Evolutionary conservation across 108 stramenopile genomes (phyloP), one percentile per base, ranked within the genome.

Genomic region (Skeletonema potamos): DNA sequence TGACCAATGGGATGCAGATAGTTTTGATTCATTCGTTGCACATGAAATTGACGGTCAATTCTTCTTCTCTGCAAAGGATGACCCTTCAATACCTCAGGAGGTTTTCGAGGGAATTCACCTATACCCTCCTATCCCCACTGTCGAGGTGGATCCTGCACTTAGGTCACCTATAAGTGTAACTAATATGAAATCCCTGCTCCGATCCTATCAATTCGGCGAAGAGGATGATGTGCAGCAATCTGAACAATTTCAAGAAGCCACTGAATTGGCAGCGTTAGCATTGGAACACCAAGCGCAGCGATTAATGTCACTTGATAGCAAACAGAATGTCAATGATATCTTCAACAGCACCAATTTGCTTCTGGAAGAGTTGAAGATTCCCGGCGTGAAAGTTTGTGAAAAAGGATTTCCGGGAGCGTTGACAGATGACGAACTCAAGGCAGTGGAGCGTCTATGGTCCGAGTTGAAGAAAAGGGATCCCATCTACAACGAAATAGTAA

Each of bases 331-430:
- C 5, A 33, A 62, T 27, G 37, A 62, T 37, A 43, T 76, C 34
- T 54, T 54, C 27, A 27, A 65, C 10, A 59, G 68, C 58, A 69
- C 68, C 30, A 65, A 58, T 36, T 58, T 70, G 56, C 54, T 77
- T n/a, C 32, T 77, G 32, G 44, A 77, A 18, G 76, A 77, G 26
- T 65, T 77, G 63, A 70, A 58, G 37, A 30, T 51, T 2, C 64
- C 63, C n/a, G 44, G 32, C n/a, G 64, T 77, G 43, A 62, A 33
- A 27, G 61, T 72, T 12, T 36, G 51, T 12, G 76, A 77, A 37
- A 70, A 68, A 55, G 79, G 79, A 32, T 81, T 61, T 28, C 79
- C 79, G 28, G 79, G 79, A 58, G 79, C 75, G 60, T 46, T 81
- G 12, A 76, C 79, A 4, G 74, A 76, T 2, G 26, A 54, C 5